phyloP scores from a whole-genome alignment of 2,329 filamentous ascomycete genomes.

The Dactylellina leptospora region DNA sequence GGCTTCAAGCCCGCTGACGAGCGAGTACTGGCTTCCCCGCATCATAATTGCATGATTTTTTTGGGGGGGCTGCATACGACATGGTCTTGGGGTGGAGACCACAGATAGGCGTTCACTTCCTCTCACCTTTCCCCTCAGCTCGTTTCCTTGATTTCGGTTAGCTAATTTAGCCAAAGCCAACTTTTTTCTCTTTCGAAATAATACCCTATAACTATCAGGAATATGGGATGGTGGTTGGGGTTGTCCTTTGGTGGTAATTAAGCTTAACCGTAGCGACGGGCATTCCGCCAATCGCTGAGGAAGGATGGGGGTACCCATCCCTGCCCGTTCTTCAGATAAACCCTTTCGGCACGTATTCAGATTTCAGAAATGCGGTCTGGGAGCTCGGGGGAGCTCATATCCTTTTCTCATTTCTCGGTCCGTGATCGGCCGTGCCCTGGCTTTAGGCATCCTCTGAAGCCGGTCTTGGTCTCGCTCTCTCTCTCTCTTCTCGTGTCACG shows the following conservation, averaged over 20 bases:
- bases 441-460: conserved; percentile 22
- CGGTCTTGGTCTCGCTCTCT: no score
- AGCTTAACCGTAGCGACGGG: conserved; percentile 50
- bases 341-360: background rate
- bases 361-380: background rate
- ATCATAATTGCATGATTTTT: conserved; percentile 21
- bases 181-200: no score
- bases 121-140: background rate
- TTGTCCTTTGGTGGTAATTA: conserved; percentile 19
- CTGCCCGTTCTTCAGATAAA: background rate
- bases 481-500: background rate
- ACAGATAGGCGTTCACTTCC: background rate
- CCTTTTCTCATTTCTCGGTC: conserved; percentile 42
- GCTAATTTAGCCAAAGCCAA: conserved; percentile 49
- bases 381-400: background rate
- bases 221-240: background rate
- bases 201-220: background rate
- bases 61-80: background rate
- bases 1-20: no score
- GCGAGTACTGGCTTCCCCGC: conserved; percentile 8
- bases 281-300: conserved; percentile 20
- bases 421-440: conserved; percentile 30
- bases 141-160: conserved; percentile 49
- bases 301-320: conserved; percentile 5
- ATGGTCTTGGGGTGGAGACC: background rate